A percentile compares a stretch with the other conserved stretches of the same genome.
phyloP scores from a whole-genome alignment of 2,329 filamentous ascomycete genomes.

The Rhexocercosporidium sp. region DNA sequence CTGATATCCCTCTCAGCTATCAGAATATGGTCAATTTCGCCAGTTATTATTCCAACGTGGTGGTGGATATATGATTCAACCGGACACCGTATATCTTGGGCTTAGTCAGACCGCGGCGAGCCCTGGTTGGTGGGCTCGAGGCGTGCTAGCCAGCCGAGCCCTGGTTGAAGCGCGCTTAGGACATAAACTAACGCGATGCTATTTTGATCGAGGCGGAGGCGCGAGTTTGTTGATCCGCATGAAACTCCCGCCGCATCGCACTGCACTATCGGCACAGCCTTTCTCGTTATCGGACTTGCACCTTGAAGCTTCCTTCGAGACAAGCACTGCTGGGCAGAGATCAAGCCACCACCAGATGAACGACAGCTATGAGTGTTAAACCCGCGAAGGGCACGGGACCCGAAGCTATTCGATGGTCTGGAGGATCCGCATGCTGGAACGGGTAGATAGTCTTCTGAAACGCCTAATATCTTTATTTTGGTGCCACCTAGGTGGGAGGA shows the following conservation, averaged over 20 bases:
- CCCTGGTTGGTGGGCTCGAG: slow-evolving; percentile 7
- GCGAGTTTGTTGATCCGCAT: slow-evolving; percentile 10
- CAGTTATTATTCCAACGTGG: neutral
- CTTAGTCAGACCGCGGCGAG: neutral
- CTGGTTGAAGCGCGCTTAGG: slow-evolving; percentile 9
- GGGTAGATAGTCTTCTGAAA: slow-evolving; percentile 20
- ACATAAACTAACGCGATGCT: slow-evolving; percentile 6
- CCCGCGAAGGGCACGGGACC: slow-evolving; percentile 9
- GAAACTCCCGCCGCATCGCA: slow-evolving; percentile 13
- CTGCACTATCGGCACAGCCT: slow-evolving; percentile 7
- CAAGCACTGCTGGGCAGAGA: slow-evolving; percentile 10
- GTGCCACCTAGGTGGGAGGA: slow-evolving; percentile 7
- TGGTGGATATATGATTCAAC: neutral
- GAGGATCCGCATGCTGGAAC: slow-evolving; percentile 16
- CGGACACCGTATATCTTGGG: neutral
- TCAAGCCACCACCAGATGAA: slow-evolving; percentile 16
- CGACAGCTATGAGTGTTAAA: slow-evolving; percentile 1
- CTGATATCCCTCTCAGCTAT: neutral
- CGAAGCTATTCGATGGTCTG: neutral
- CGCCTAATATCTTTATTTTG: slow-evolving; percentile 21
- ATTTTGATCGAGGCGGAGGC: slow-evolving; percentile 11
- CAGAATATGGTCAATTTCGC: neutral
- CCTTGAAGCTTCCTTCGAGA: slow-evolving; percentile 3
- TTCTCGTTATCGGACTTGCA: neutral
- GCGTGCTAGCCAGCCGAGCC: neutral